A percentile compares a stretch with the other conserved stretches of the same genome.
Conservation (phyloP, 192 early-diverging fungal genomes). For the Pilaira anomala region DNA sequence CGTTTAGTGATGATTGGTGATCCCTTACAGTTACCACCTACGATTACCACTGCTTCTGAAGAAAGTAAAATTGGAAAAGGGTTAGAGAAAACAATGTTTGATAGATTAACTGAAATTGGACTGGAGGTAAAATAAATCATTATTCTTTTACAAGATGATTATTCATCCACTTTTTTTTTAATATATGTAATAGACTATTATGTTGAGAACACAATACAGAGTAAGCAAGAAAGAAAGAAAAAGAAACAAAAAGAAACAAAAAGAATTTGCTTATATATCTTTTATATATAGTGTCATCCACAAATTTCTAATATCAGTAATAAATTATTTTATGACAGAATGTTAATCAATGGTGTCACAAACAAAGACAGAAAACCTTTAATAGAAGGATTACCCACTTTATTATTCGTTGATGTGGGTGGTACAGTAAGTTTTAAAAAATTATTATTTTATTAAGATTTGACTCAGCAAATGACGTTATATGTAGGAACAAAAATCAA, state of each 20-base stretch:
- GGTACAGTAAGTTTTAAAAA: constrained; percentile 34
- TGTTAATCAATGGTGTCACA: constrained; percentile 46
- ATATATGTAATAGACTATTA: constrained; percentile 47
- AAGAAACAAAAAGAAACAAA: no score
- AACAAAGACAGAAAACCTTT: constrained; percentile 37
- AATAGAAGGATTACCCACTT: constrained; percentile 47
- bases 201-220: constrained; percentile 72
- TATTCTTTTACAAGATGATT: not conserved
- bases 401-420: constrained; percentile 56
- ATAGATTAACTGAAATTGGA: constrained; percentile 48
- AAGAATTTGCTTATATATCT: not conserved
- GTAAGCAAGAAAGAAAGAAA: constrained; percentile 34
- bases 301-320: constrained; percentile 60
- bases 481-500: constrained; percentile 40
- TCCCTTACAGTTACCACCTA: constrained; percentile 81
- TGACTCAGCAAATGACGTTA: not conserved
- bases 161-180: not conserved
- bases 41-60: constrained; percentile 54
- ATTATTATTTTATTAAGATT: not conserved
- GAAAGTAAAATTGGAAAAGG: constrained; percentile 45
- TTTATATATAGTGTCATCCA: constrained; percentile 52
- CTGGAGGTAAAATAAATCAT: constrained; percentile 39
- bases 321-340: constrained; percentile 56
- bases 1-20: constrained; percentile 82
- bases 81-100: constrained; percentile 82